phyloP scores from a whole-genome alignment of 2,329 filamentous ascomycete species.

The Penicillium decumbens region DNA sequence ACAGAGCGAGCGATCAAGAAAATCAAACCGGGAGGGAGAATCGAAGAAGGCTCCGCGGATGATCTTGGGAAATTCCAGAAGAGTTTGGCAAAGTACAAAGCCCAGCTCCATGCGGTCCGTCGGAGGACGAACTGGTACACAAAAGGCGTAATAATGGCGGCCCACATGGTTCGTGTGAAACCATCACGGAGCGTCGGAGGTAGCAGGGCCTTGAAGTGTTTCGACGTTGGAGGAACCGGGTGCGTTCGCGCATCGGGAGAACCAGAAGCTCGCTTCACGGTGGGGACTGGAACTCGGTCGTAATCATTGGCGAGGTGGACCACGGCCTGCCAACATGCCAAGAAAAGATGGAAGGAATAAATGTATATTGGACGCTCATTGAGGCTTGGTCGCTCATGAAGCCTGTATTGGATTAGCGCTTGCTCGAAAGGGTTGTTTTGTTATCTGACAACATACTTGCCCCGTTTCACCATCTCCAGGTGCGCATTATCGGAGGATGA shows the following conservation, averaged over 20 bases:
- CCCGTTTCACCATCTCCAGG: conserved; percentile 68
- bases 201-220: conserved; percentile 37
- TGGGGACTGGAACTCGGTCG: conserved; percentile 60
- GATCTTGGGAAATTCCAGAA: conserved; percentile 73
- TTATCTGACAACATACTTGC: conserved; percentile 50
- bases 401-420: conserved; percentile 25
- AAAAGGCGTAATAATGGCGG: conserved; percentile 48
- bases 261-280: conserved; percentile 34
- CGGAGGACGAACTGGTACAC: conserved; percentile 63
- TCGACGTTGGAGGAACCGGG: conserved; percentile 33
- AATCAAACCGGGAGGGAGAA: conserved; percentile 53
- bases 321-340: conserved; percentile 65
- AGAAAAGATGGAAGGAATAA: conserved; percentile 62
- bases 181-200: conserved; percentile 31
- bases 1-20: conserved; percentile 55
- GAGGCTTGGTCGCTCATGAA: conserved; percentile 65
- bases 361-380: conserved; percentile 86
- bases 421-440: background rate
- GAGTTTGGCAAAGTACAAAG: conserved; percentile 64
- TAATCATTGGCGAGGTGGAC: conserved; percentile 68
- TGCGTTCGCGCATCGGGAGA: conserved; percentile 36
- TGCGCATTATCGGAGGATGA: conserved; percentile 57
- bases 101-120: conserved; percentile 61
- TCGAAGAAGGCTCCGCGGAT: conserved; percentile 54
- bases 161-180: conserved; percentile 35